Evolutionary conservation across 2,329 filamentous ascomycete genomes (phyloP), one percentile per base, ranked within the genome.

Genomic region (Trichoderma sp.): DNA sequence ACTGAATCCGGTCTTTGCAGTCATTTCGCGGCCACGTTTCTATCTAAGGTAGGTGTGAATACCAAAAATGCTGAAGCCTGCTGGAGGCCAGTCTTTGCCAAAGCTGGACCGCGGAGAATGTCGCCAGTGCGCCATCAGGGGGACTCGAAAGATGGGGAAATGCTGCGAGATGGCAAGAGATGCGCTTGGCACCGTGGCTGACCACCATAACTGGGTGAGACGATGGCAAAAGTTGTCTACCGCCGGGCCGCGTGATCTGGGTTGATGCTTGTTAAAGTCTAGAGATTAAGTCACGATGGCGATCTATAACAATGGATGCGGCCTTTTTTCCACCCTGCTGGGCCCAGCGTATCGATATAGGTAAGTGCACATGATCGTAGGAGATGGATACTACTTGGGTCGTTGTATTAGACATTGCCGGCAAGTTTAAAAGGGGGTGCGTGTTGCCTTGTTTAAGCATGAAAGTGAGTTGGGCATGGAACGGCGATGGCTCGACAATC

Each of bases 391-490:
- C 40, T 8, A n/a, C 19, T n/a, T n/a, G 40, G 19, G 40, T 19
- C 19, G 40, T 16, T 40, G 37, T 40, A 40, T 11, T 27, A 53
- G 49, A 53, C 52, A 29, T 29, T 19, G 24, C 24, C 16, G 27
- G 24, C 29, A 33, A n/a, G 29, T 3, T 11, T 33, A 43, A 33
- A 31, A 29, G 24, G 49, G 24, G 16, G 70, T 70, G 2, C 70
- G 3, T 72, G 61, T n/a, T 73, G 71, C 70, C 19, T 33, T 57
- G 72, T 58, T 67, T 72, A 24, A 72, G 67, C 66, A 63, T 68
- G 66, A 62, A 63, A 47, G 31, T 55, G 31, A 16, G 43, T 43
- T 19, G 19, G 31, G 52, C 58, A 43, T 27, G 21, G 7, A 49
- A 33, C 27, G 52, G 31, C 37, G 14, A n/a, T 43, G 52, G 52